A percentile compares a stretch with the other conserved stretches of the same genome.
Evolutionary conservation across 2,329 filamentous ascomycete genomes (phyloP).

Genomic region (Fusarium hostae): DNA sequence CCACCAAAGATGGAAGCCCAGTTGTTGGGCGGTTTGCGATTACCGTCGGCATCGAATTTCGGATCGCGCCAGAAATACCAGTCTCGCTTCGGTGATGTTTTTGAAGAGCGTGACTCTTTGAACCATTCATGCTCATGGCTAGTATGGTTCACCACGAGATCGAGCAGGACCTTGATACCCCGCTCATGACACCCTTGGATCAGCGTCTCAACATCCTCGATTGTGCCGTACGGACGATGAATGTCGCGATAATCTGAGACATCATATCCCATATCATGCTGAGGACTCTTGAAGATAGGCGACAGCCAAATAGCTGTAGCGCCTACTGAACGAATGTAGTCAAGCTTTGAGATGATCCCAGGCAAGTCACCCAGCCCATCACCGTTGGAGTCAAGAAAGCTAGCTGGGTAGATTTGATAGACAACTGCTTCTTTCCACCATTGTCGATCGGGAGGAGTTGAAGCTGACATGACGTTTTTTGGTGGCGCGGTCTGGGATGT

Average conservation of each 20-base stretch:
- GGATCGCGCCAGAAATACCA: constrained; percentile 67
- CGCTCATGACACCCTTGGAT: constrained; percentile 66
- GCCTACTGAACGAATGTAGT: constrained; percentile 42
- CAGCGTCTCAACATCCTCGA: constrained; percentile 71
- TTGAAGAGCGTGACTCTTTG: constrained; percentile 62
- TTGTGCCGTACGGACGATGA: constrained; percentile 67
- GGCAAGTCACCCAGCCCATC: constrained; percentile 41
- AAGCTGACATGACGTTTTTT: neutral
- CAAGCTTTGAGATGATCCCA: constrained; percentile 43
- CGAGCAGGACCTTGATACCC: constrained; percentile 39
- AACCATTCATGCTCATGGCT: constrained; percentile 65
- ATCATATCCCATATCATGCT: constrained; percentile 74
- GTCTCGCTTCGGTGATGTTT: constrained; percentile 60
- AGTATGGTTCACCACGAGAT: constrained; percentile 49
- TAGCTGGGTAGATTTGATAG: constrained; percentile 52
- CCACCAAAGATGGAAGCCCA: constrained; percentile 56
- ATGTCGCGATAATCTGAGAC: constrained; percentile 65
- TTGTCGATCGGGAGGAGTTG: constrained; percentile 10
- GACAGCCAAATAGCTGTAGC: constrained; percentile 40
- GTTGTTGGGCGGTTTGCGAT: constrained; percentile 56
- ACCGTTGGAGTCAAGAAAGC: constrained; percentile 37
- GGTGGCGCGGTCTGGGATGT: neutral
- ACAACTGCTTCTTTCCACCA: constrained; percentile 40
- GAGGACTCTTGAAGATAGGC: constrained; percentile 54
- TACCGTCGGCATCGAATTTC: constrained; percentile 50